Evolutionary conservation across 345 rosid species (phyloP).

Genomic region (Abelmoschus esculentus): DNA sequence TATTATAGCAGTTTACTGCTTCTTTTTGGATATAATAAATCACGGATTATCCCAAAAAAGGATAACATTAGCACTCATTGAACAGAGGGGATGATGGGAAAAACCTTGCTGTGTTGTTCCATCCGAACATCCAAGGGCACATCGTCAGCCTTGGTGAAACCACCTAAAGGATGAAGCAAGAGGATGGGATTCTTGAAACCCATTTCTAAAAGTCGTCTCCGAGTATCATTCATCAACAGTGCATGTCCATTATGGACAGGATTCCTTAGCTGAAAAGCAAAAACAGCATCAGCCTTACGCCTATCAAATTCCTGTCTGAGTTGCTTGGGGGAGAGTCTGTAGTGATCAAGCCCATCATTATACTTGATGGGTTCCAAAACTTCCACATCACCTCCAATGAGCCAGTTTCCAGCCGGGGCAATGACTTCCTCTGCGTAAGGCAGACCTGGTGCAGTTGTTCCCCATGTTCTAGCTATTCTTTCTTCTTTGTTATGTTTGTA

Average conservation of each 20-base stretch:
- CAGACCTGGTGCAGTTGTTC: conserved; percentile 77
- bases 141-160: conserved; percentile 87
- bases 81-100: background rate
- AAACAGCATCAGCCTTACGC: conserved; percentile 92
- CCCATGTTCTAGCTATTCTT: conserved; percentile 92
- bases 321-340: conserved; percentile 81
- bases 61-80: background rate
- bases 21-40: no score
- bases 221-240: conserved; percentile 83
- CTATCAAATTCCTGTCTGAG: conserved; percentile 71
- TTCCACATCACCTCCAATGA: conserved; percentile 88
- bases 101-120: conserved; percentile 93
- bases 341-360: conserved; percentile 93
- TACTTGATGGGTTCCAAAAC: conserved; percentile 70
- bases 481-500: conserved; percentile 93
- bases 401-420: conserved; percentile 79
- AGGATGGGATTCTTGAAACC: conserved; percentile 89
- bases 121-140: conserved; percentile 91
- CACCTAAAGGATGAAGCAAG: conserved; percentile 93
- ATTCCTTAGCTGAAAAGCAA: conserved; percentile 89
- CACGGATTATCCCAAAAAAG: no score
- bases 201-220: conserved; percentile 70
- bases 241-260: conserved; percentile 99
- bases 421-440: conserved; percentile 85
- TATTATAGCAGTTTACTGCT: no score